Percentiles rank a stretch among this genome's conserved stretches.
phyloP scores from a whole-genome alignment of 2,329 filamentous ascomycete species.

The Alternaria novae-zelandiae region DNA sequence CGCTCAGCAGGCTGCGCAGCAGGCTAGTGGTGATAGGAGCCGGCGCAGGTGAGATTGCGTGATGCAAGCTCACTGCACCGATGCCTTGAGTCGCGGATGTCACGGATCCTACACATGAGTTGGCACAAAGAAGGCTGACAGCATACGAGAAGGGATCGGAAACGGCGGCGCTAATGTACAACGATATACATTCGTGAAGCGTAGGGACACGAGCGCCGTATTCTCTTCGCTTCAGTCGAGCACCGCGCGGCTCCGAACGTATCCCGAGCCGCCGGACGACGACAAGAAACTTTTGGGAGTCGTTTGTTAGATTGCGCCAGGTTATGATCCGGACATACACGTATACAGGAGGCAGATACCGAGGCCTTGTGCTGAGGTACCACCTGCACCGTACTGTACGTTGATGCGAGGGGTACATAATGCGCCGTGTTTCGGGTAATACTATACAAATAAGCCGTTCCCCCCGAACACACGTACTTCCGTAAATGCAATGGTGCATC shows the following conservation, averaged over 20 bases:
- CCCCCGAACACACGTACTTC: background rate
- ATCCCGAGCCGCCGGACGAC: background rate
- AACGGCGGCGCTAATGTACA: background rate
- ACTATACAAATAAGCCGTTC: background rate
- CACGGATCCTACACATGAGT: background rate
- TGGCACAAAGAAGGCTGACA: background rate
- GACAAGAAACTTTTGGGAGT: background rate
- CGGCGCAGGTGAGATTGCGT: slow-evolving; percentile 36
- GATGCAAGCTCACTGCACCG: background rate
- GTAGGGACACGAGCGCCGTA: background rate
- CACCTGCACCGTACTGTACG: background rate
- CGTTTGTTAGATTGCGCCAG: background rate
- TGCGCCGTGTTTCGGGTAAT: background rate
- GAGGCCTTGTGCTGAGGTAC: background rate
- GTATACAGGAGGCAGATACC: background rate
- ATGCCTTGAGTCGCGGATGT: background rate
- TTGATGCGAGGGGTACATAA: background rate
- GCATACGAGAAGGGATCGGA: background rate
- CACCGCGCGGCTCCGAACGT: background rate
- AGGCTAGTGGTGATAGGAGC: slow-evolving; percentile 46
- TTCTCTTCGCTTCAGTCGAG: background rate
- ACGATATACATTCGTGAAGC: background rate
- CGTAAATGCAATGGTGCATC: background rate
- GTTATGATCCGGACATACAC: background rate
- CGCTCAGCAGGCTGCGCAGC: slow-evolving; percentile 46